phyloP scores from a whole-genome alignment of 2,329 filamentous ascomycete species.

The Monilinia vaccinii-corymbosi region DNA sequence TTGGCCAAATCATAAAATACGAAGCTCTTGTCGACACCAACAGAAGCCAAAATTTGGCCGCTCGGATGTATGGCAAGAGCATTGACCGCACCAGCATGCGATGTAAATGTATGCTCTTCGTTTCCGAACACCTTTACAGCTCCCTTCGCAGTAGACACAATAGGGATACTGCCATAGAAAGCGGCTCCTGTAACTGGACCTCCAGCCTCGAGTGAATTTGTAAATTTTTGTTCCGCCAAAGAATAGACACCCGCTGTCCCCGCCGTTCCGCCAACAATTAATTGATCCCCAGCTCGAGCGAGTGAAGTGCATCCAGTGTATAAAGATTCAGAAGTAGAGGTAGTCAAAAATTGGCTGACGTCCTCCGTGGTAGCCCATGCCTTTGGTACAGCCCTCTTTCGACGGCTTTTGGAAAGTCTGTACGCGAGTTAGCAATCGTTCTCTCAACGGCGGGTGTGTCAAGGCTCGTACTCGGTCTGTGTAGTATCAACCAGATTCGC shows the following conservation, averaged over 20 bases:
- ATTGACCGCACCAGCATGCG: conserved; percentile 75
- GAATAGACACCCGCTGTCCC: conserved; percentile 67
- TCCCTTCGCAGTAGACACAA: conserved; percentile 34
- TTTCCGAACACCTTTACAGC: conserved; percentile 69
- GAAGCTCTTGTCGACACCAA: conserved; percentile 86
- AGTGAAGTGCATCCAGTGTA: conserved; percentile 50
- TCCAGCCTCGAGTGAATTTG: conserved; percentile 32
- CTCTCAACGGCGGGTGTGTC: neutral
- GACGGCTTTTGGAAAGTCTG: conserved; percentile 78
- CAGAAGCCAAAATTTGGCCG: conserved; percentile 73
- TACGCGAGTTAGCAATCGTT: conserved; percentile 13
- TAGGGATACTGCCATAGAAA: conserved; percentile 33
- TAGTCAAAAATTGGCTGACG: conserved; percentile 50
- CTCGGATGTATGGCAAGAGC: conserved; percentile 75
- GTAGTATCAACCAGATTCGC: conserved; percentile 67
- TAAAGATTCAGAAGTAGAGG: conserved; percentile 44
- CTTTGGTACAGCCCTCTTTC: conserved; percentile 78
- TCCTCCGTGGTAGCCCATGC: conserved; percentile 74
- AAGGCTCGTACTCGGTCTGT: conserved; percentile 60
- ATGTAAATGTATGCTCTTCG: conserved; percentile 58
- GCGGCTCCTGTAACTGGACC: conserved; percentile 47
- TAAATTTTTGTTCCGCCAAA: conserved; percentile 64
- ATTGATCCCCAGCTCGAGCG: conserved; percentile 52
- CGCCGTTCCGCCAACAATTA: conserved; percentile 53
- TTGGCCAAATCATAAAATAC: conserved; percentile 73